Evolutionary conservation across 306 rosid species (phyloP).

Genomic region (Vigna hirtella): DNA sequence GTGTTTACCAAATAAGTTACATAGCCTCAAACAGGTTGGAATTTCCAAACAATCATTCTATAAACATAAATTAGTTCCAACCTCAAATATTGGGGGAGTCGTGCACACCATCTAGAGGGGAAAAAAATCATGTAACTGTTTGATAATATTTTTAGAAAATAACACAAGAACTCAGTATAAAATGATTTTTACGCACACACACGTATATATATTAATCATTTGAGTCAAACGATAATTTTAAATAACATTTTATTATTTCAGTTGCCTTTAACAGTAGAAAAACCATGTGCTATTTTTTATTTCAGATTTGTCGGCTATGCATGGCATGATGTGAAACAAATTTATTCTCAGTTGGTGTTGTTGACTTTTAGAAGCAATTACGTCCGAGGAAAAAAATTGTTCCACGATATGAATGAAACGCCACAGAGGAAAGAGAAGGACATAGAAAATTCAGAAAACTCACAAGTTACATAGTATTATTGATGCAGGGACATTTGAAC

Average conservation of each 20-base stretch:
- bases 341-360: constrained; percentile 4
- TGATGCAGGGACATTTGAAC: constrained; percentile 30
- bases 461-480: neutral
- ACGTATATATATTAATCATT: too few relatives aligned
- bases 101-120: too few relatives aligned
- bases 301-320: constrained; percentile 44
- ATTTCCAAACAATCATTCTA: neutral
- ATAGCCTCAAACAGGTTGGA: neutral
- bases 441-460: constrained; percentile 42
- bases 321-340: constrained; percentile 17
- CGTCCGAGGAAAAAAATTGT: constrained; percentile 11
- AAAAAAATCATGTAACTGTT: too few relatives aligned
- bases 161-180: too few relatives aligned
- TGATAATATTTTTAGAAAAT: too few relatives aligned
- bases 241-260: neutral
- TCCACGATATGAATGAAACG: constrained; percentile 24
- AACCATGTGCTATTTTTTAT: neutral
- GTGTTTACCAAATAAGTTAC: neutral
- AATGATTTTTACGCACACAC: too few relatives aligned
- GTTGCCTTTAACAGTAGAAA: neutral
- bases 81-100: neutral
- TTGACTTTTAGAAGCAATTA: constrained; percentile 31
- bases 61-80: neutral
- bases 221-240: too few relatives aligned
- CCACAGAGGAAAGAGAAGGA: neutral